A percentile compares a stretch with the other conserved stretches of the same genome.
Evolutionary conservation across 139 green algal species (phyloP).

Genomic region (Zygnema circumcarinatum): DNA sequence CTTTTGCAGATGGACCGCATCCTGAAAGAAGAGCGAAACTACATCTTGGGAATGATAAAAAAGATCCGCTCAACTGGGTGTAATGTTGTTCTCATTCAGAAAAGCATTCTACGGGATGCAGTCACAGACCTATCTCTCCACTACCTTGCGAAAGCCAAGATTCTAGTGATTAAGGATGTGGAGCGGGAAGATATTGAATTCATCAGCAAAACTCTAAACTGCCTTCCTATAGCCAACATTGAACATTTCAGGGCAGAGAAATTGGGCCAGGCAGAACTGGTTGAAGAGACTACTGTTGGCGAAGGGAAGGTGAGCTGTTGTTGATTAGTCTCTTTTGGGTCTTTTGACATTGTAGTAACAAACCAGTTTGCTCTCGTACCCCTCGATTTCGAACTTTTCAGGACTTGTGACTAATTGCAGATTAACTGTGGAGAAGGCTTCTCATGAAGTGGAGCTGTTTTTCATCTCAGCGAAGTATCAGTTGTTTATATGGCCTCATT

Average conservation of each 20-base stretch:
- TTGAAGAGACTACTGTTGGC: conserved; percentile 80
- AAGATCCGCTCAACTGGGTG: conserved; percentile 93
- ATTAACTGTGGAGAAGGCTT: no score
- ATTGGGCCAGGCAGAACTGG: conserved; percentile 86
- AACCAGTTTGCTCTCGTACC: no score
- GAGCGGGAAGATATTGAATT: conserved; percentile 99
- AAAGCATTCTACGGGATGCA: conserved; percentile 96
- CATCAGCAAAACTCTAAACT: conserved; percentile 95
- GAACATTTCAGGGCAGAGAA: conserved; percentile 96
- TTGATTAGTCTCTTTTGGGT: no score
- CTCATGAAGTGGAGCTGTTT: no score
- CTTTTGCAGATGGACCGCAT: conserved; percentile 85
- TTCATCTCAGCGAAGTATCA: no score
- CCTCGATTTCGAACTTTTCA: no score
- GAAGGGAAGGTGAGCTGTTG: conserved; percentile 46
- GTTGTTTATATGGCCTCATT: no score
- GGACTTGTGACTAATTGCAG: no score
- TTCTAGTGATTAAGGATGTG: conserved; percentile 97
- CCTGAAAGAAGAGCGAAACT: conserved; percentile 97
- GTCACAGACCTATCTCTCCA: conserved; percentile 96
- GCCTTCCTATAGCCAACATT: conserved; percentile 93
- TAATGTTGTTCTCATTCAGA: conserved; percentile 99
- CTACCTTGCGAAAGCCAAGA: conserved; percentile 97
- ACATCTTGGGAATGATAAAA: conserved; percentile 98
- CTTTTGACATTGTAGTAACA: no score